Base-by-base conservation (phyloP, 2,329 filamentous ascomycete genomes). In the Aspergillus neotritici region DNA sequence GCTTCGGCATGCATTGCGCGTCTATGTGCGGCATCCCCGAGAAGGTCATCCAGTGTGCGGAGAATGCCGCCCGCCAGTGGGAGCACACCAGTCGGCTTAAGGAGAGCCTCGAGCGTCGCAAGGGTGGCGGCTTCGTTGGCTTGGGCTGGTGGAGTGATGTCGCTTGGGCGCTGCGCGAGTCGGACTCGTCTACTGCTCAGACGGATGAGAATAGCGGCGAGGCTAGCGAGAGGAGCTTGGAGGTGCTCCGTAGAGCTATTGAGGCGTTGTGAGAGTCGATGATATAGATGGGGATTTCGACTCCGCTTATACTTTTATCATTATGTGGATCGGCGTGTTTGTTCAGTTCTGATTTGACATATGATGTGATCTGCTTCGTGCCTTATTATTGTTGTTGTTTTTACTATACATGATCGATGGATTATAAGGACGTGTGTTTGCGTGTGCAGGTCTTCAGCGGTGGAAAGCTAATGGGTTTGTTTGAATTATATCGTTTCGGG, bases 1-100 rank as follows among this genome's bases (percentile, higher is more conserved):
- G 87, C 60, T 98, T 97, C 60, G 93, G 93, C 57, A 98, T 98
- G 93, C 93, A 98, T 66, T 98, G 93, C 62, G 93, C 93, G 1
- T 84, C 88, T 47, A 98, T 98, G 93, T 98, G 93, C 57, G 93
- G 93, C 1, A 97, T 98, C 51, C 81, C 88, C 0, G 73, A 74
- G 34, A 83, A 83, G 43, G 82, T 98, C 12, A 88, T 98, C 49
- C 83, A 90, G 60, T 74, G 85, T 15, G 93, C 93, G 0, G 93
- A 98, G 66, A 79, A 83, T 15, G 93, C 93, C 5, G 93, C 93
- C 1, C 82, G 77, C 54, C 87, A 89, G 58, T 97, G 93, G 89
- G 93, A 98, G 70, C 89, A 96, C 65, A 97, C 93, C 0, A 91
- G 86, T 54, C 76, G 88, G 14, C 75, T 97, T 49, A 93, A 89